Conservation (phyloP, 495 filamentous ascomycete genomes). For the Penicillium soppii region DNA sequence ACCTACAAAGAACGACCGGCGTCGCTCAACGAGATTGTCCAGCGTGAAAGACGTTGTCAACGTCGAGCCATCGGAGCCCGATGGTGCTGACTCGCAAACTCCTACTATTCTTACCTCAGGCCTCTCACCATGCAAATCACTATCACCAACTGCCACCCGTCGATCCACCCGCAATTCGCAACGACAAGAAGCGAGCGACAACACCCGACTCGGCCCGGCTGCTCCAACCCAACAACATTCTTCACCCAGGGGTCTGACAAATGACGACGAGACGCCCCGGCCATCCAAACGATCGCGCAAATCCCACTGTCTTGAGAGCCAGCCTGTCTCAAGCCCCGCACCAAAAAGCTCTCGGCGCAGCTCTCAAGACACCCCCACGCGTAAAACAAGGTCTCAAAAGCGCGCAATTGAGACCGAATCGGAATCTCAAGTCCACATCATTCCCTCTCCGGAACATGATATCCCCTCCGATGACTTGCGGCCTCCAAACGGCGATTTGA, state of each 20-base stretch:
- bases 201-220: neutral
- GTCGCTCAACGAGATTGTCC: conserved; percentile 33
- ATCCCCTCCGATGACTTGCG: neutral
- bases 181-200: conserved; percentile 10
- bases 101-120: conserved; percentile 1
- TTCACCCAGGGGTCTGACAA: neutral
- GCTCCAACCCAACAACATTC: conserved; percentile 9
- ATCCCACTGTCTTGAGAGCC: conserved; percentile 26
- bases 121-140: conserved; percentile 3
- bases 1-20: conserved; percentile 19
- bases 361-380: conserved; percentile 16
- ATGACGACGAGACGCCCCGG: conserved; percentile 8
- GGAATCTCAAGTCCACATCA: neutral
- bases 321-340: conserved; percentile 10
- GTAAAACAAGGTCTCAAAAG: conserved; percentile 19
- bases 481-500: neutral
- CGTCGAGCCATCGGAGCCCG: conserved; percentile 14
- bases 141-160: conserved; percentile 17
- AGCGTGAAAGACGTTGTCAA: conserved; percentile 9
- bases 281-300: conserved; percentile 23
- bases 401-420: conserved; percentile 2
- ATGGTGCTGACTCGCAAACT: conserved; percentile 19
- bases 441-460: neutral
- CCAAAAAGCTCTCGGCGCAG: conserved; percentile 10
- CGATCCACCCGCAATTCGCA: conserved; percentile 28